Base-by-base conservation (phyloP, 306 rosid genomes). In the Lathyrus aphaca region DNA sequence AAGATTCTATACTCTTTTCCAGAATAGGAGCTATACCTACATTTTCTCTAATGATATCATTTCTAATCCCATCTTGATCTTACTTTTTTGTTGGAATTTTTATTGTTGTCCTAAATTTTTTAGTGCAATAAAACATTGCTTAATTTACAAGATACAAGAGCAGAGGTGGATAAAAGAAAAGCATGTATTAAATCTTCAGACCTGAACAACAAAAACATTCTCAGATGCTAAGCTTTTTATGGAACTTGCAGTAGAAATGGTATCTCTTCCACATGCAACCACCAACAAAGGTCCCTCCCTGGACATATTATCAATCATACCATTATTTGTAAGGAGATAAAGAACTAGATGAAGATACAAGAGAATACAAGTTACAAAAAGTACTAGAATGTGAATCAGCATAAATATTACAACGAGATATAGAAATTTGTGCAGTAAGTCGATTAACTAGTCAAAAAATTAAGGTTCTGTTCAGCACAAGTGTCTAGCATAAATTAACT, bases 281-380 rank as follows among this genome's bases (percentile, higher is more conserved):
- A 93, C 94, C 86, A 93, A 68, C 38, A 93, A 70, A 15, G 98
- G 98, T 61, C 97, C 98, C 80, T 88, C 94, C 94, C 98, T 88
- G 76, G 61, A 74, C 58, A 80, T 58, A 48, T 59, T 59, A 68
- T 43, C 59, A 78, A 57, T 15, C 46, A 80, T 62, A 58, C 60
- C 49, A 40, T 64, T 55, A 51, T 63, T 57, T 46, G 32, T 39
- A 61, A 30, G 58, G 29, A 54, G 23, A 51, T 40, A 45, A 44
- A 65, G 25, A 77, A 64, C 51, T 40, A 51, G 60, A 59, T 16
- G 54, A 15, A 40, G 65, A 45, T 40, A 50, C 51, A 42, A 65
- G 11, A 38, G 30, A 58, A 23, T 9, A 46, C 5, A 69, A 45
- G 45, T 14, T 37, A 68, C 70, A 51, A n/a, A 68, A 29, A 14